Evolutionary conservation across 129 eudicot genomes (phyloP), one percentile per base, ranked within the genome.

Genomic region (Flaveria ramosissima): DNA sequence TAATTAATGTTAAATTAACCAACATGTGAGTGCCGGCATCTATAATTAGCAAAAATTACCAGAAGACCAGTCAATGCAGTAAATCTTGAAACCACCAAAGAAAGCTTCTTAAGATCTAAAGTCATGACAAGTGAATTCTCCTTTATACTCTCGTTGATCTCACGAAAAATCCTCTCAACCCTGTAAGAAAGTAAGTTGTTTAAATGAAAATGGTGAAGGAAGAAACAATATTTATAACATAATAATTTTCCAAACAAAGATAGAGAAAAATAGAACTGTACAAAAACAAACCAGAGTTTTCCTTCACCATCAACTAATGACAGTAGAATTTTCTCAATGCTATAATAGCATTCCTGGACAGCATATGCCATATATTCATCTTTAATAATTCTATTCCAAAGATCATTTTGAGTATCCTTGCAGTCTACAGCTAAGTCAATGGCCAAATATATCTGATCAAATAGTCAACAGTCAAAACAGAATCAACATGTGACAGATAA

Each of bases 281-380:
- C 39, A 30, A 65, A 72, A 56, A 48, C 85, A 20, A 78, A 93
- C 98, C 98, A 91, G 63, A 84, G 89, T 67, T 91, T 84, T 66
- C 97, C 98, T 88, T 91, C 98, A 53, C 93, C 93, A 71, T 93
- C 97, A 77, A 89, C 97, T 71, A 93, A 78, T 67, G 98, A 81
- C 61, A 88, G 86, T 73, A 93, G 84, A 52, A 93, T 86, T 39
- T 84, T 93, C 80, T 91, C 98, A 63, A 93, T 87, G 66, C 96
- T 93, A 77, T 84, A 89, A 77, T 85, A 93, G 68, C 97, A 91
- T 81, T 93, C 98, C 86, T 91, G 93, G 39, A 93, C 98, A 59
- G 98, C 97, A 82, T 93, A 93, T 68, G 90, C 92, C 98, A 93
- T 93, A 81, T 93, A 93, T 76, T 93, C 96, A 81, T 93, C 98